Evolutionary conservation across 768 basidiomycete species (phyloP), one percentile per base, ranked within the genome.

Genomic region (Naganishia onofrii): DNA sequence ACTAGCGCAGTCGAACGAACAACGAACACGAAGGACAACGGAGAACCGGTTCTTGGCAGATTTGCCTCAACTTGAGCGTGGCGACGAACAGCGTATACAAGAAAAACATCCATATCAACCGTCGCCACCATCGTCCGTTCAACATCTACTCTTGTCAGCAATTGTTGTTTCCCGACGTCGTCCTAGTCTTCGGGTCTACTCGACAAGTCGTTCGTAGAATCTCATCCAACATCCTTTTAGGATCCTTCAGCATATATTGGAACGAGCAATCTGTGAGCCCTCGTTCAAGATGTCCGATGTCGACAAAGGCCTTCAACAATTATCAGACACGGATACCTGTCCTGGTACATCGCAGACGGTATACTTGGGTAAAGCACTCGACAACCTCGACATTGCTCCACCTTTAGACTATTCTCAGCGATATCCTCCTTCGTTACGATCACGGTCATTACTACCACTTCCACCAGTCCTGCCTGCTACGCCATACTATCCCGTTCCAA

Each of bases 211-310:
- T 36, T 34, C 34, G 42, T 63, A 63, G 60, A 63, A 63, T 63
- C 60, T 63, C 60, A 9, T 7, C 46, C 60, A 63, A 63, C 60
- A 46, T 63, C 60, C 60, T 44, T 63, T 44, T 13, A 21, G 9
- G 60, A 63, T 44, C 60, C 60, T 63, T 63, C 60, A 44, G 42
- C 60, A 63, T 63, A 63, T 63, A 63, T 63, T 26, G 38, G 26
- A 51, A 44, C 60, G 23, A 21, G 7, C 34, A 32, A 32, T 38
- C 21, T 32, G 26, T 36, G 34, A 42, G 15, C 38, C 31, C 26
- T 63, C 60, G 4, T 29, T 63, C 42, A 63, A 63, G 26, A 63
- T 63, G 60, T 44, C 38, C 60, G 36, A 44, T 9, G 23, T 63
- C 28, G 60, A 63, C 60, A 63, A 63, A 63, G 60, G 60, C 60